Evolutionary conservation across 2,329 filamentous ascomycete genomes (phyloP).

Genomic region (Achaetomium macrosporum): DNA sequence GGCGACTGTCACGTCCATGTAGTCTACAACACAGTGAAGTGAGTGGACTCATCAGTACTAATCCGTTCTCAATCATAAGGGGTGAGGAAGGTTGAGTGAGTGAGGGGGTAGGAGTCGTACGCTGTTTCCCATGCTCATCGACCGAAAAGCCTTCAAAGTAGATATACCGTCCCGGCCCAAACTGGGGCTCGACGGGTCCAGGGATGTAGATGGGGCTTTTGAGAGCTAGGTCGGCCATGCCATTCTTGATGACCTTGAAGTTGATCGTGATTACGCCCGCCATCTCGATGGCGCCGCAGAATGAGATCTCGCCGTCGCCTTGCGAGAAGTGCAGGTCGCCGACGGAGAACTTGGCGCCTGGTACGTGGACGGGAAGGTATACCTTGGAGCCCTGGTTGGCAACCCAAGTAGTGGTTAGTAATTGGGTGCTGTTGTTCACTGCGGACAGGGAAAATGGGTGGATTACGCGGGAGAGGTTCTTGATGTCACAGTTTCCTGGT

Average conservation of each 20-base stretch:
- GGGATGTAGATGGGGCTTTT: constrained; percentile 82
- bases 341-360: constrained; percentile 82
- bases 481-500: constrained; percentile 27
- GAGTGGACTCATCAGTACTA: no score
- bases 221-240: constrained; percentile 66
- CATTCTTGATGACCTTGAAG: constrained; percentile 79
- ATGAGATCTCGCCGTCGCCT: constrained; percentile 87
- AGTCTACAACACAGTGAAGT: constrained; percentile 39
- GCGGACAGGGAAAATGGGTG: neutral
- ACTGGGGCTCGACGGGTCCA: constrained; percentile 82
- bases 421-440: constrained; percentile 32
- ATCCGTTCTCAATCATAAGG: no score
- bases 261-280: constrained; percentile 86
- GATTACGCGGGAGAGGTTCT: constrained; percentile 28
- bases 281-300: constrained; percentile 90
- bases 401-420: constrained; percentile 65
- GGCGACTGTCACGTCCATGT: constrained; percentile 77
- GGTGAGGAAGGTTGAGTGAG: no score
- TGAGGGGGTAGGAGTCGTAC: constrained; percentile 18
- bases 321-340: constrained; percentile 85
- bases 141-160: constrained; percentile 90
- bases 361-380: constrained; percentile 80
- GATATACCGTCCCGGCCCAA: constrained; percentile 72
- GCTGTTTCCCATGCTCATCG: constrained; percentile 81
- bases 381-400: constrained; percentile 49